Base-by-base conservation (phyloP, 768 basidiomycete species). In the Lanmaoa pseudosensibilis region DNA sequence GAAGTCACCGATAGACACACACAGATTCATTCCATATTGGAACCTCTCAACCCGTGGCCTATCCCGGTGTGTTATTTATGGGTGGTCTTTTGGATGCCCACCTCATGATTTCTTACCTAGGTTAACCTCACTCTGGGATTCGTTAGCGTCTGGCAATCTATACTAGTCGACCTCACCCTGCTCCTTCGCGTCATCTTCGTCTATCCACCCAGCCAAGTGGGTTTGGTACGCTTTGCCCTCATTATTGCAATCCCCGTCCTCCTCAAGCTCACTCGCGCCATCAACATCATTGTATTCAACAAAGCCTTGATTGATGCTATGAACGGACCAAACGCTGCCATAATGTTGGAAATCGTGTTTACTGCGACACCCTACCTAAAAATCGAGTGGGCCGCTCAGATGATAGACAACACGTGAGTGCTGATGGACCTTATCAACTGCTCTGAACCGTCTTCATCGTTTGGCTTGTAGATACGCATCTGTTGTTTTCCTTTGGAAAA, bases 311-410 rank as follows among this genome's bases (percentile, higher is more conserved):
- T 47, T 12, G 38, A 50, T n/a, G 65, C 44, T 12, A 55, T 63
- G 25, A 46, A 37, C 13, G 54, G 54, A 9, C 63, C 63, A 8
- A 36, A 58, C 2, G 50, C 46, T 13, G 12, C 39, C 11, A 19
- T 52, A 13, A 6, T 33, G 8, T 37, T 64, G 39, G 54, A 10
- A 15, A 15, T 40, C 11, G 12, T 52, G 5, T 70, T 61, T 54
- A 38, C 46, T 16, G 5, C 45, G 30, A 52, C 46, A 10, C 69
- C 69, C 10, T 72, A 65, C 56, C 41, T 71, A 36, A 69, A 68
- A 40, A 61, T 73, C 12, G 71, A 69, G n/a, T 70, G 69, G 69
- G 59, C 64, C 9, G 50, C 65, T 19, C 69, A 72, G 53, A 48
- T 71, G 46, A 34, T 67, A n/a, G 70, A 72, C 44, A 72, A 72